phyloP scores from a whole-genome alignment of 1,284 basidiomycete species.

The Cystobasidium slooffiae region DNA sequence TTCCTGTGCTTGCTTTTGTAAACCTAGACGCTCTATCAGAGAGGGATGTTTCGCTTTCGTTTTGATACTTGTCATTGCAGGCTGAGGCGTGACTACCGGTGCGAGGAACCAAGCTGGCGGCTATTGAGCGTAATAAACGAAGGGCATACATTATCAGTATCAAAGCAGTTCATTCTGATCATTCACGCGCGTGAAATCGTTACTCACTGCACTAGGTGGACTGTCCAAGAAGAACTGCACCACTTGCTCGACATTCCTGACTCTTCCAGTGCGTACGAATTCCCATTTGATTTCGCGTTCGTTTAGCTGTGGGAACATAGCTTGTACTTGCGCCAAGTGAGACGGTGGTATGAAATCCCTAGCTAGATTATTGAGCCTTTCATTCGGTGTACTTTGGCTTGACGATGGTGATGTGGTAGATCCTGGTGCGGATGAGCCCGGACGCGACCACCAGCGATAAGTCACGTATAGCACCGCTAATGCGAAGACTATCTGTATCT shows the following conservation, averaged over 20 bases:
- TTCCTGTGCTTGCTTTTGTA: conserved; percentile 23
- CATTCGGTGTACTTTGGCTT: conserved; percentile 8
- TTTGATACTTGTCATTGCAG: conserved; percentile 2
- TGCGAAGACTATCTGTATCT: conserved; percentile 40
- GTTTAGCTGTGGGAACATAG: conserved; percentile 37
- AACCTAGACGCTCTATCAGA: conserved; percentile 30
- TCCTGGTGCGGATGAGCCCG: not conserved
- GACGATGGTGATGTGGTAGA: conserved; percentile 12
- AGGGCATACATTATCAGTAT: not conserved
- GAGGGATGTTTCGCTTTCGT: conserved; percentile 24
- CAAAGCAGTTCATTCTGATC: not conserved
- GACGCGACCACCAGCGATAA: conserved; percentile 37
- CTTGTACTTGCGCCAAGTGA: conserved; percentile 30
- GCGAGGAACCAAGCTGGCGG: conserved; percentile 36
- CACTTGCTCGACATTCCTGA: conserved; percentile 33
- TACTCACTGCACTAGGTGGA: not conserved
- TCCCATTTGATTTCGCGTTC: conserved; percentile 38
- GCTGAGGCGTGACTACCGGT: conserved; percentile 6
- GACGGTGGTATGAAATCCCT: conserved; percentile 8
- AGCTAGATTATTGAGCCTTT: conserved; percentile 27
- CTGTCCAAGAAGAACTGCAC: conserved; percentile 33
- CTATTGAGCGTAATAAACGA: not conserved
- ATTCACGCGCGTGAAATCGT: not conserved
- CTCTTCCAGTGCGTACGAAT: conserved; percentile 35
- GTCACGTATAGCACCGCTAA: conserved; percentile 36